Conservation (phyloP, 371 early-diverging fungal species). For the Rhizopus sp. region DNA sequence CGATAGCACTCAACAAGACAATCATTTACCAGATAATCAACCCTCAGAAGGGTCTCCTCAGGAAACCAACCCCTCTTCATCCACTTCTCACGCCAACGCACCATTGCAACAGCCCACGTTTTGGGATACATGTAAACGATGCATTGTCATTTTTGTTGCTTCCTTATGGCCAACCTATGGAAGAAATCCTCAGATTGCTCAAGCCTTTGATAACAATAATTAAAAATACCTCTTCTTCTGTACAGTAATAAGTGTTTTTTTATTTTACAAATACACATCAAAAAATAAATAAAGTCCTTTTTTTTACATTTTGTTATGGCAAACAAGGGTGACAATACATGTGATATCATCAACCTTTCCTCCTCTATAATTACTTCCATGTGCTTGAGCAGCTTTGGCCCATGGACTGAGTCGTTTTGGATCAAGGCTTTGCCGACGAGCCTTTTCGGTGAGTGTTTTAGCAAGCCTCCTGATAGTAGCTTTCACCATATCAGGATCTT, state of each 20-base stretch:
- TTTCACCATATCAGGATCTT: conserved; percentile 40
- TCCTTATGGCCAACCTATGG: conserved; percentile 52
- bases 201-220: conserved; percentile 43
- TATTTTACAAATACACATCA: conserved; percentile 1
- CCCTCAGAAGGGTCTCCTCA: no score
- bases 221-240: neutral
- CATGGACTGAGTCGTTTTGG: conserved; percentile 55
- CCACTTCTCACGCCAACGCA: no score
- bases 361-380: conserved; percentile 49
- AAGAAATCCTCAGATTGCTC: conserved; percentile 41
- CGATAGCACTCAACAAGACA: no score
- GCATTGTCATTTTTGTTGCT: conserved; percentile 40
- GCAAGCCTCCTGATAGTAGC: conserved; percentile 56
- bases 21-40: no score
- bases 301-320: conserved; percentile 16
- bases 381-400: conserved; percentile 50
- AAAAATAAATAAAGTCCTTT: neutral
- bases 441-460: conserved; percentile 57
- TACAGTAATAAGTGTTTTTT: neutral
- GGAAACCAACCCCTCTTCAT: no score
- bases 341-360: conserved; percentile 57
- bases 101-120: neutral
- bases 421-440: conserved; percentile 57
- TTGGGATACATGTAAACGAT: conserved; percentile 32
- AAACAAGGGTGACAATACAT: conserved; percentile 51